Conservation (phyloP, 1,284 basidiomycete species). For the Schizophyllum commune region DNA sequence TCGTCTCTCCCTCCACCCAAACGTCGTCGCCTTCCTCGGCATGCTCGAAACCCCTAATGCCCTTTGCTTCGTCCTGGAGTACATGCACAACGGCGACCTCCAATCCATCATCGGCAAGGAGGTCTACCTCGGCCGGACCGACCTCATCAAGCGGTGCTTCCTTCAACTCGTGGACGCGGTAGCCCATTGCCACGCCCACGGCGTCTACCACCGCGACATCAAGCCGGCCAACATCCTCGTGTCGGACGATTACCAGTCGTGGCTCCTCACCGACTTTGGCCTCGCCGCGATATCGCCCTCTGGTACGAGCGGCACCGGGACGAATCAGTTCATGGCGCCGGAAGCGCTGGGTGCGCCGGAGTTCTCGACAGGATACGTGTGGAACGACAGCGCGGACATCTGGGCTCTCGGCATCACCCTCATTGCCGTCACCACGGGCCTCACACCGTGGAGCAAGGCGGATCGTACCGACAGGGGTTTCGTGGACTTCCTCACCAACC, state of each 20-base stretch:
- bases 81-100: constrained; percentile 38
- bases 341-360: constrained; percentile 31
- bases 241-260: constrained; percentile 11
- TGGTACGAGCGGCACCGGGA: constrained; percentile 74
- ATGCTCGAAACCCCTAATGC: constrained; percentile 42
- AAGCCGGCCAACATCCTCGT: constrained; percentile 71
- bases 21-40: constrained; percentile 61
- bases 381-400: constrained; percentile 36
- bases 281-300: constrained; percentile 52
- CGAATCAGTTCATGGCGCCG: constrained; percentile 76
- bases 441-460: constrained; percentile 32
- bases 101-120: constrained; percentile 12
- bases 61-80: constrained; percentile 35
- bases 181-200: constrained; percentile 43
- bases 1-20: constrained; percentile 51
- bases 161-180: constrained; percentile 51
- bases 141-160: constrained; percentile 45
- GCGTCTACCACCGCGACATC: constrained; percentile 66
- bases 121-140: constrained; percentile 1
- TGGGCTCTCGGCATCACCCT: background rate
- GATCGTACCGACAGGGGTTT: constrained; percentile 52
- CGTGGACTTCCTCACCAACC: constrained; percentile 45
- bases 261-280: constrained; percentile 16
- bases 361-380: background rate
- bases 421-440: background rate